Evolutionary conservation across 2,329 filamentous ascomycete genomes (phyloP), one percentile per base, ranked within the genome.

Genomic region (Penicillium frequentans): DNA sequence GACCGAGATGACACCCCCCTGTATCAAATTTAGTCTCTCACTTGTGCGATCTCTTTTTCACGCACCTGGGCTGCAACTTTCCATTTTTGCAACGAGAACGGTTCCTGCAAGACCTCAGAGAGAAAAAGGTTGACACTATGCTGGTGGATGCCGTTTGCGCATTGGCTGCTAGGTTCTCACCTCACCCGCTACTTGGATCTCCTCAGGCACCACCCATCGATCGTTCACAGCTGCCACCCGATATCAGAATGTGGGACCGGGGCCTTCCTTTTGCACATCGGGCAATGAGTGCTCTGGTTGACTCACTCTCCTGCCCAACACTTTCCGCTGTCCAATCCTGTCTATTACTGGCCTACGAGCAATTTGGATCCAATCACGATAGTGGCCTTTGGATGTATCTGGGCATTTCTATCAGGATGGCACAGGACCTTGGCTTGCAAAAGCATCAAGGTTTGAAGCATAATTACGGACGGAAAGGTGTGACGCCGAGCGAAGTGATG

Each of bases 331-430:
- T 95, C 0, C 92, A 96, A 66, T 90, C 91, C 0, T 92, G 89
- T 49, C 75, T 96, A 11, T 77, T 96, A 27, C 84, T 96, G 75
- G 91, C 91, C 0, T 96, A 96, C 68, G 91, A 96, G 64, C 89
- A 93, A 44, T 96, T 96, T 64, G 92, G 91, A 1, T 90, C 90
- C 11, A 90, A 91, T 63, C 90, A 93, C 65, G 92, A 96, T 68
- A 96, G 91, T 70, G 90, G 91, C 0, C 75, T 96, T 7, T 96
- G 92, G 91, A 96, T 96, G 91, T 96, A 96, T 69, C 80, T 96
- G 1, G 92, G 91, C 0, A 87, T 93, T 51, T 88, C 91, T 0
- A 96, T 96, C 58, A 87, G 91, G 5, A 90, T 92, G 86, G 88
- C 88, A 0, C 84, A 90, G 58, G 89, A 92, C 68, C 75, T 96